Evolutionary conservation across 805 yeast species (phyloP).

Genomic region (Suhomyces faveliae): DNA sequence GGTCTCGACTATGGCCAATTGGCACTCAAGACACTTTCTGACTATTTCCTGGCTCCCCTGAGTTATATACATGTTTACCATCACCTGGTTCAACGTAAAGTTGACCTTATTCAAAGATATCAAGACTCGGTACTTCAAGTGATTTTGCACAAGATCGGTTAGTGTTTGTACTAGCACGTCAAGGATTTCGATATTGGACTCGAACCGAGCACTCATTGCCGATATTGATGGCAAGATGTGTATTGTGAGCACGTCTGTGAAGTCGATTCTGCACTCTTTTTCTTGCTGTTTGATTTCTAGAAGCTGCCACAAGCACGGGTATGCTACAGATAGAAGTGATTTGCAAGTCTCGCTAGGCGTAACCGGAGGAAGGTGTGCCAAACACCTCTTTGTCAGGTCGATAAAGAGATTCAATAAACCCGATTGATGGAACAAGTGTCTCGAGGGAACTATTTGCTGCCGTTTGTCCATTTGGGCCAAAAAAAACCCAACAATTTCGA

Average conservation of each 20-base stretch:
- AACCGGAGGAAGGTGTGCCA: constrained; percentile 28
- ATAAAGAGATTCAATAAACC: constrained; percentile 28
- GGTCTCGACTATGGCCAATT: constrained; percentile 15
- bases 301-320: constrained; percentile 17
- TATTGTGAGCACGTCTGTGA: constrained; percentile 23
- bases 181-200: constrained; percentile 10
- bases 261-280: not conserved
- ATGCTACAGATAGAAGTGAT: constrained; percentile 21
- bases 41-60: constrained; percentile 19
- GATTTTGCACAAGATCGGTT: constrained; percentile 2
- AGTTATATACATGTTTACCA: constrained; percentile 26
- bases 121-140: constrained; percentile 16
- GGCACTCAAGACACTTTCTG: constrained; percentile 22
- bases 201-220: constrained; percentile 12
- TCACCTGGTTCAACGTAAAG: constrained; percentile 29
- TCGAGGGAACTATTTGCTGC: not conserved
- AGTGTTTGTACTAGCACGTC: constrained; percentile 19
- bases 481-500: constrained; percentile 17
- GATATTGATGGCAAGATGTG: constrained; percentile 23
- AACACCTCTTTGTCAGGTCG: constrained; percentile 23
- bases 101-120: constrained; percentile 28
- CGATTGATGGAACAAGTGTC: constrained; percentile 16
- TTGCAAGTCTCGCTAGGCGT: constrained; percentile 24
- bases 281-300: constrained; percentile 6
- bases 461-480: constrained; percentile 7